Conservation (phyloP, 169 alveolate genomes). For the Cyclospora cayetanensis region DNA sequence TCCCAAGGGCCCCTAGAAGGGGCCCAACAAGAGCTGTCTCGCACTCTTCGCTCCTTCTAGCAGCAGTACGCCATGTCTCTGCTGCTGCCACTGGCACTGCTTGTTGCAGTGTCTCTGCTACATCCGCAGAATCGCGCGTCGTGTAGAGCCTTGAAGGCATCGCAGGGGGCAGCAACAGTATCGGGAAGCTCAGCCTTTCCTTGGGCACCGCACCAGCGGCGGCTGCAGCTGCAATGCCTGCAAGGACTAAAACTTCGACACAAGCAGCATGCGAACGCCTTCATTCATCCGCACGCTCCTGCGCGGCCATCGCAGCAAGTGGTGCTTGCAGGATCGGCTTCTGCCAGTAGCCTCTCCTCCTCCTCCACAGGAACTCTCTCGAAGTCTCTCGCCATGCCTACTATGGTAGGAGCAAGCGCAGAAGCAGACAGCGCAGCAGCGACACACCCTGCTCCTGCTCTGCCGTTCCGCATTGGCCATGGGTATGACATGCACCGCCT, state of each 20-base stretch:
- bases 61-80: too few relatives aligned
- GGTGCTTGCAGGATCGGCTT: background rate
- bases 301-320: background rate
- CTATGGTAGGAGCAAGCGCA: background rate
- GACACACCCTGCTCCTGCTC: slow-evolving; percentile 10
- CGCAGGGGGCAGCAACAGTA: too few relatives aligned
- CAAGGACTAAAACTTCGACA: too few relatives aligned
- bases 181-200: background rate
- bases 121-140: too few relatives aligned
- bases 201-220: background rate
- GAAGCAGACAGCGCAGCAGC: background rate
- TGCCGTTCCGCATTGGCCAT: slow-evolving; percentile 75
- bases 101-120: too few relatives aligned
- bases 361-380: background rate
- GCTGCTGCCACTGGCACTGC: too few relatives aligned
- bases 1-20: too few relatives aligned
- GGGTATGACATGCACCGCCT: slow-evolving; percentile 83
- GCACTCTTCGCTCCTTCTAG: too few relatives aligned
- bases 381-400: background rate
- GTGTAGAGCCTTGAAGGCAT: too few relatives aligned
- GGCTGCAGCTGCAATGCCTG: slow-evolving; percentile 6
- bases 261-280: slow-evolving; percentile 7
- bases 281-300: background rate
- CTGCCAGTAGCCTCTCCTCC: background rate
- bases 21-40: too few relatives aligned